phyloP scores from a whole-genome alignment of 352 stramenopile genomes.

The Pythium brachiatum region DNA sequence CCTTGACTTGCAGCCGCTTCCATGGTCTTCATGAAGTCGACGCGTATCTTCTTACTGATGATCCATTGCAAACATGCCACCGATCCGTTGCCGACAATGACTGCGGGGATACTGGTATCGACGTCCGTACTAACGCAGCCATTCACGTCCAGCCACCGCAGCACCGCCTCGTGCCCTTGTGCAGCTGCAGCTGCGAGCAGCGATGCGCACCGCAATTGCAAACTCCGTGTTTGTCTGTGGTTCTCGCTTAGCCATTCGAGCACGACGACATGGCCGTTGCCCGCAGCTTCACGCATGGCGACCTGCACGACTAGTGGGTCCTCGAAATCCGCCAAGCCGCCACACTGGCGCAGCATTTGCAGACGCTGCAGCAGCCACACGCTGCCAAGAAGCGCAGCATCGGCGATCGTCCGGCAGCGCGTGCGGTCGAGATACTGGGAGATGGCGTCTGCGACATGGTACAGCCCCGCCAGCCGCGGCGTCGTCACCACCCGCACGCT shows the following conservation, averaged over 20 bases:
- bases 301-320: conserved; percentile 12
- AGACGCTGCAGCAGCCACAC: conserved; percentile 15
- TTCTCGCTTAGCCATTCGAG: conserved; percentile 3
- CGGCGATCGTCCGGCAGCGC: background rate
- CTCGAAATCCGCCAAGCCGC: conserved; percentile 2
- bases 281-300: background rate
- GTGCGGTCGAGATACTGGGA: conserved; percentile 1
- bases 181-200: background rate
- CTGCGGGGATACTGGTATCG: background rate
- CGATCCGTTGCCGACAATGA: background rate
- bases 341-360: background rate
- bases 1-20: conserved; percentile 4
- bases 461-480: background rate
- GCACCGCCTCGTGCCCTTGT: background rate
- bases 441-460: conserved; percentile 10
- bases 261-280: conserved; percentile 9
- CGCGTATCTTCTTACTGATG: background rate
- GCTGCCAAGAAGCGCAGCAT: conserved; percentile 12
- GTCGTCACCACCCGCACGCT: conserved; percentile 6
- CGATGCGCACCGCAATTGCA: background rate
- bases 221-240: background rate
- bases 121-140: background rate
- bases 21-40: background rate
- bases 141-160: conserved; percentile 6
- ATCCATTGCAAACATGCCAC: conserved; percentile 10